Evolutionary conservation across 805 yeast species (phyloP), one percentile per base, ranked within the genome.

Genomic region (Suhomyces sp.): DNA sequence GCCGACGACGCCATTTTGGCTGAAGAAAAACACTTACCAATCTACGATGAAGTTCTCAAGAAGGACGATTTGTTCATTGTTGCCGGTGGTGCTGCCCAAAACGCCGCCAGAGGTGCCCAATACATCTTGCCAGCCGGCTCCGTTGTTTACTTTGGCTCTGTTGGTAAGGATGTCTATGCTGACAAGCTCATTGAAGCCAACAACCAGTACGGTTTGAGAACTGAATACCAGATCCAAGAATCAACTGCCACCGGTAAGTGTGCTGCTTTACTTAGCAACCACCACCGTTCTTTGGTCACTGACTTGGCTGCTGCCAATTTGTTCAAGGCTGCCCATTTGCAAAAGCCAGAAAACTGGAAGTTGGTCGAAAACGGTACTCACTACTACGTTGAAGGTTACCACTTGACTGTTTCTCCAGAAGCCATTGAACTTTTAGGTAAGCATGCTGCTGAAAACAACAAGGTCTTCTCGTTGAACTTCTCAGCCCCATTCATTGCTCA

Each of bases 1-100:
- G 88, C 83, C 44, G 83, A 93, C 62, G 98, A 91, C 65, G 98
- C 98, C 48, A 88, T 93, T 52, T 77, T 93, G 46, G 77, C 78
- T 23, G 95, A 86, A 50, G 88, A 79, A 46, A 75, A 81, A 61
- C 96, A 88, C 69, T 66, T 80, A 79, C 85, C 91, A 36, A 85
- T 93, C 58, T 93, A 72, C 64, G 82, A 77, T 40, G 98, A 93
- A 63, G 76, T 86, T 48, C 67, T 88, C 36, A 62, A 70, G 23
- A 68, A 68, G 58, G 69, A 74, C 23, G 76, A 73, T 40, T 79
- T 87, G 44, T 76, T 79, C 53, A 65, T 80, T 43, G 78, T 91
- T 50, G 98, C 99, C 43, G 99, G 99, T 51, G 99, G 99, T 62
- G 99, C 99, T 54, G 98, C 97, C 42, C 99, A 93, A 72, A 93